Conservation (phyloP, 2,329 filamentous ascomycete genomes). For the Phaeosphaeriaceae sp. region DNA sequence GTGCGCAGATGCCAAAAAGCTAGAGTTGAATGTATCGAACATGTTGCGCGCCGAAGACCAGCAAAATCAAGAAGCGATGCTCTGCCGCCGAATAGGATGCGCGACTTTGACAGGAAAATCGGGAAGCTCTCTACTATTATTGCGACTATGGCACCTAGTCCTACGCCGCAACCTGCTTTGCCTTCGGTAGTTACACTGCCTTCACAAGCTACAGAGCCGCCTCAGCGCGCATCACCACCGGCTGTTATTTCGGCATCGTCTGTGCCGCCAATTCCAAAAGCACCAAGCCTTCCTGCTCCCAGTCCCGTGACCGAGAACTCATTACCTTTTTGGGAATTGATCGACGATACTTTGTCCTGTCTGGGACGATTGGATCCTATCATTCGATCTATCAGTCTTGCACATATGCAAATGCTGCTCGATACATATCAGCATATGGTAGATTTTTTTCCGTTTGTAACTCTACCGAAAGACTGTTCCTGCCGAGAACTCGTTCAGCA, state of each 20-base stretch:
- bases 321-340: conserved; percentile 41
- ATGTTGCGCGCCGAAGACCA: conserved; percentile 45
- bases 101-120: conserved; percentile 44
- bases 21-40: conserved; percentile 45
- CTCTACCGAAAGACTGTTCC: conserved; percentile 34
- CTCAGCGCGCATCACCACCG: conserved; percentile 24
- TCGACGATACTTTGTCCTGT: conserved; percentile 39
- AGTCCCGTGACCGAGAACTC: conserved; percentile 33
- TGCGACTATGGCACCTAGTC: conserved; percentile 32
- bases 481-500: conserved; percentile 37
- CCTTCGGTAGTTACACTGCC: conserved; percentile 31
- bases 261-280: conserved; percentile 19
- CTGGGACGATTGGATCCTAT: conserved; percentile 41
- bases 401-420: conserved; percentile 43
- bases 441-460: conserved; percentile 45
- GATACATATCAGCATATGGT: conserved; percentile 41
- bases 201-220: conserved; percentile 30
- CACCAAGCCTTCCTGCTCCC: conserved; percentile 32
- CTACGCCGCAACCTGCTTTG: conserved; percentile 29
- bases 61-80: conserved; percentile 39
- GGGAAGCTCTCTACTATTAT: conserved; percentile 44
- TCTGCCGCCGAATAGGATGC: conserved; percentile 35
- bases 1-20: conserved; percentile 47
- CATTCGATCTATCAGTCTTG: conserved; percentile 42
- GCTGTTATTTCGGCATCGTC: conserved; percentile 19